Conservation (phyloP, 78 protist genomes). For the Chrysochromulina parva region DNA sequence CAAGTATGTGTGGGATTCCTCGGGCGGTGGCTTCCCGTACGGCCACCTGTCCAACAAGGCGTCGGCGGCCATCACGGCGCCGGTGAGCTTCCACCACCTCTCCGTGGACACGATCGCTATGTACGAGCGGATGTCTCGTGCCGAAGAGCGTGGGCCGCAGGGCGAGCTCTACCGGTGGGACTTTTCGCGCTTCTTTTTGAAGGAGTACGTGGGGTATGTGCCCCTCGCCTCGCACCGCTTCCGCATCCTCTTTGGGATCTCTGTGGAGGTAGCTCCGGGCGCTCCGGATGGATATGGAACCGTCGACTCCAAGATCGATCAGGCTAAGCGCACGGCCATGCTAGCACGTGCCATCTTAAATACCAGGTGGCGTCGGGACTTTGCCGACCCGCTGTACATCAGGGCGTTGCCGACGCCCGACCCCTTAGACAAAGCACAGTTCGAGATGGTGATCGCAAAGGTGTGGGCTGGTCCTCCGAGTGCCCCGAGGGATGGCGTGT, state of each 20-base stretch:
- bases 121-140: neutral
- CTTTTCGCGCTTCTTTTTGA: neutral
- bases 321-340: no score
- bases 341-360: neutral
- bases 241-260: neutral
- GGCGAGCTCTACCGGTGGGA: neutral
- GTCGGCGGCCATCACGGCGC: neutral
- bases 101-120: neutral
- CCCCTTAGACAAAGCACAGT: neutral
- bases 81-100: neutral
- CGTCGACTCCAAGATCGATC: no score
- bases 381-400: neutral
- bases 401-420: neutral
- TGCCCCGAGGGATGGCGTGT: no score
- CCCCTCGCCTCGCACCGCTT: neutral
- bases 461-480: no score
- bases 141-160: neutral
- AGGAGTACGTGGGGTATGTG: neutral
- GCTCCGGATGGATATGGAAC: no score
- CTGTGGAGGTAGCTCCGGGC: neutral
- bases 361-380: neutral
- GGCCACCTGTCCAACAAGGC: neutral
- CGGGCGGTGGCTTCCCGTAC: neutral
- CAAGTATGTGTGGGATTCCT: neutral
- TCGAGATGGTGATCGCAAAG: neutral